Evolutionary conservation across 306 rosid species (phyloP), one percentile per base, ranked within the genome.

Genomic region (Leucaena leucocephala): DNA sequence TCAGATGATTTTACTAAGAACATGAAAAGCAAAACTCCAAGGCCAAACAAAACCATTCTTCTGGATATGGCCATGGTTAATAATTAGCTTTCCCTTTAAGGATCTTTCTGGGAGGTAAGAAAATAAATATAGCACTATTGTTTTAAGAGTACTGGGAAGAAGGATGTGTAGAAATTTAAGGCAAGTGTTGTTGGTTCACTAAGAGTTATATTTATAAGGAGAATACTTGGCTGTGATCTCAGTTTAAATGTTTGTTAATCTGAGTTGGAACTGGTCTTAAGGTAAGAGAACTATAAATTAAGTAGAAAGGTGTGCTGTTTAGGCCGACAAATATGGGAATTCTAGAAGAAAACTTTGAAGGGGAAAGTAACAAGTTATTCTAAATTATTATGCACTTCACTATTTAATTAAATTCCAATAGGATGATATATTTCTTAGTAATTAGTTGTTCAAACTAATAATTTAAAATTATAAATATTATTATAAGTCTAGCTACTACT

Each of bases 11-110:
- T 48, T 66, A 72, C 36, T 45, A 81, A 68, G 71, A 74, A 82
- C 43, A 72, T 43, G 62, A 74, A 71, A 3, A 82, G n/a, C 21
- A 86, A 16, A 12, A 76, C 48, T 77, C 78, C 89, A 68, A 38
- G n/a, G 45, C 83, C 55, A 68, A 80, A 54, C 66, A 86, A 76
- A 27, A 80, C 21, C 72, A 74, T 44, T 27, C 46, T 40, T 63
- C 72, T 80, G 13, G 72, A 50, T 55, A 21, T 77, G 0, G 74
- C 80, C 80, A 82, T 85, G 7, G 2, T 45, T 15, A 6, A 4
- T 40, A 40, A 5, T 58, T 59, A 15, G n/a, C 8, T 61, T 33
- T 13, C 34, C 2, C 40, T 38, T 61, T 61, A 57, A 8, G 34
- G 67, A 4, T 12, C 42, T 52, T 77, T 38, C 6, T 22, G 52